Base-by-base conservation (phyloP, 2,329 filamentous ascomycete genomes). In the Neophaeococcomyces aloes region DNA sequence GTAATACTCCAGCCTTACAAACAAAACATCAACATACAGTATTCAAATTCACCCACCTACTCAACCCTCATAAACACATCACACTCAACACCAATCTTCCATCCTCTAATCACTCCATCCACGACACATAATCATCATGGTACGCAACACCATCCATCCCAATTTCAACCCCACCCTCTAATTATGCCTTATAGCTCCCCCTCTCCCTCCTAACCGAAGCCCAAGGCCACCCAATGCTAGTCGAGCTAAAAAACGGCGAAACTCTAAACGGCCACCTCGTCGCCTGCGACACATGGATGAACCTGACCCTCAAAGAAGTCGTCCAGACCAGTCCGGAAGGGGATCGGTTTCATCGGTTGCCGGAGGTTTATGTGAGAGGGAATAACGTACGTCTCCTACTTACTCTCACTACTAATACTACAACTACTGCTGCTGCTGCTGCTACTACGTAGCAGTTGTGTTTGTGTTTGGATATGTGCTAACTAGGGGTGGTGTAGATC, bases 221-320 rank as follows among this genome's bases (percentile, higher is more conserved):
- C 53, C 88, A 95, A 72, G 91, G 91, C 74, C 86, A 95, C 63
- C 89, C 91, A 3, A 96, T 95, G 83, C 81, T 94, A 45, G 88
- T 95, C 53, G 88, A 95, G 71, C 82, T 95, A 54, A 95, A 95
- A 74, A 94, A 89, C 60, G 88, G 88, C 68, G 88, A 98, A 67
- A 96, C 91, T 0, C 76, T 98, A 48, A 98, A 96, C 68, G 91
- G 91, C 51, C 87, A 95, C 61, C 73, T 98, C 47, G 83, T 95
- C 64, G 86, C 83, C 65, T 98, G 89, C 78, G 91, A 98, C 65
- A 98, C 89, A 38, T 98, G 91, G 87, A 98, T 98, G 91, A 98
- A 98, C 69, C 71, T 98, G 56, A 96, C 89, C 2, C 69, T 98
- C 54, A 94, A 91, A 65, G 91, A 96, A 65, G 93, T 98, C 17